Evolutionary conservation across 2,329 filamentous ascomycete species (phyloP).

Genomic region (Epichloe sylvatica): DNA sequence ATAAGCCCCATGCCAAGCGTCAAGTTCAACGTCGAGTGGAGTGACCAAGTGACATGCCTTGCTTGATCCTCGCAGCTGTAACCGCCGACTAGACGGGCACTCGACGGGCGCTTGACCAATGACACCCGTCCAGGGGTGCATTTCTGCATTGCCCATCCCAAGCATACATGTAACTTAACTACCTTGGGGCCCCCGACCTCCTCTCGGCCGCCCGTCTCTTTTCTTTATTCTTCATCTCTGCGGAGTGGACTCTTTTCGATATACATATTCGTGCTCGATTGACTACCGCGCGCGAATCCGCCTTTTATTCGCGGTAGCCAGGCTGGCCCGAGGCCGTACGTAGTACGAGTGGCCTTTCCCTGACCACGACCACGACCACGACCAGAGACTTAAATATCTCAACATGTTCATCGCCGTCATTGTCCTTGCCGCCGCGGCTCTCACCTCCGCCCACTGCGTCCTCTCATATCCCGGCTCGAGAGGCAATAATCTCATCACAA

Average conservation of each 20-base stretch:
- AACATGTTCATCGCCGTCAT: conserved; percentile 10
- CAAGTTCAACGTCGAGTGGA: neutral
- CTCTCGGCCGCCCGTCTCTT: neutral
- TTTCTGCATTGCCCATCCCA: too few species aligned
- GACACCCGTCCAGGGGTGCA: too few species aligned
- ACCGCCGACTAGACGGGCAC: neutral
- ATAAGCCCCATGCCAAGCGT: too few species aligned
- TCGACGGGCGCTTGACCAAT: too few species aligned
- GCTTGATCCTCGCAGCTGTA: neutral
- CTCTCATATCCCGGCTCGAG: conserved; percentile 78
- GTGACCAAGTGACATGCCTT: neutral
- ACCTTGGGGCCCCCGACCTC: neutral
- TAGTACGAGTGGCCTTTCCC: neutral
- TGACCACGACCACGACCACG: too few species aligned
- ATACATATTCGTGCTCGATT: neutral
- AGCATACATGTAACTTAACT: neutral
- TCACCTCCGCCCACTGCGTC: conserved; percentile 59
- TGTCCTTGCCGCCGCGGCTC: conserved; percentile 30
- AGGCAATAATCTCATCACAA: conserved; percentile 73
- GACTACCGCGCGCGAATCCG: neutral
- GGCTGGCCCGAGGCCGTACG: neutral
- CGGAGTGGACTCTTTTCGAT: too few species aligned
- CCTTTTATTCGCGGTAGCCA: neutral
- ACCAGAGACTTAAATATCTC: too few species aligned
- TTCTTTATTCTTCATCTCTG: neutral